Conservation (phyloP, 2,329 filamentous ascomycete genomes). For the Calonectria hawksworthii region DNA sequence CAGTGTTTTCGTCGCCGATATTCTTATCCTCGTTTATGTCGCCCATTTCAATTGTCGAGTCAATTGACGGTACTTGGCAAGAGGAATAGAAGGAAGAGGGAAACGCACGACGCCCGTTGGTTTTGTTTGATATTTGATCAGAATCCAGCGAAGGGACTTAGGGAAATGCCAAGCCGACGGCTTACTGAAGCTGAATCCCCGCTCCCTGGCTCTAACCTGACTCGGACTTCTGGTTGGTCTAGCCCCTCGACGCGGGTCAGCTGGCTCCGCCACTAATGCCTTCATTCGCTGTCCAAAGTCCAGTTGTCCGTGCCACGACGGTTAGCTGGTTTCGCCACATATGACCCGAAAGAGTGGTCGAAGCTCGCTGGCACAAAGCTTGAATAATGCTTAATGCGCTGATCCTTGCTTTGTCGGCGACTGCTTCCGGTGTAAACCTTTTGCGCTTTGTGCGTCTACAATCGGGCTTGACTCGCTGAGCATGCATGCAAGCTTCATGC, state of each 20-base stretch:
- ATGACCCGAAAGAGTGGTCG: background rate
- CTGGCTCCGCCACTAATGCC: background rate
- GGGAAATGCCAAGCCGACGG: background rate
- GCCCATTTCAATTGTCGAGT: background rate
- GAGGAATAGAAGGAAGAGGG: background rate
- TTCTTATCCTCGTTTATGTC: background rate
- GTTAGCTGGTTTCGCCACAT: background rate
- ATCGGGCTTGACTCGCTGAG: background rate
- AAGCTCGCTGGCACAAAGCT: background rate
- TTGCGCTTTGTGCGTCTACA: background rate
- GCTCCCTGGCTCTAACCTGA: background rate
- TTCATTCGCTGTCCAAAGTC: background rate
- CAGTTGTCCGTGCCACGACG: background rate
- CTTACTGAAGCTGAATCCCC: slow-evolving; percentile 1
- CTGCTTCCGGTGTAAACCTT: background rate
- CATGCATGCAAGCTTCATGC: background rate
- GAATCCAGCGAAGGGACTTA: background rate
- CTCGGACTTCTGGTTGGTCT: background rate
- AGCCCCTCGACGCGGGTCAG: background rate
- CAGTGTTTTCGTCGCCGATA: background rate
- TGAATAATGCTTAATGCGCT: background rate
- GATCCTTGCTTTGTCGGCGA: background rate
- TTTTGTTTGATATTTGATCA: background rate
- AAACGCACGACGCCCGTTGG: background rate
- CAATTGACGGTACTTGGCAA: background rate